phyloP scores from a whole-genome alignment of 148 eudicot genomes.

The Nyssa sinensis region DNA sequence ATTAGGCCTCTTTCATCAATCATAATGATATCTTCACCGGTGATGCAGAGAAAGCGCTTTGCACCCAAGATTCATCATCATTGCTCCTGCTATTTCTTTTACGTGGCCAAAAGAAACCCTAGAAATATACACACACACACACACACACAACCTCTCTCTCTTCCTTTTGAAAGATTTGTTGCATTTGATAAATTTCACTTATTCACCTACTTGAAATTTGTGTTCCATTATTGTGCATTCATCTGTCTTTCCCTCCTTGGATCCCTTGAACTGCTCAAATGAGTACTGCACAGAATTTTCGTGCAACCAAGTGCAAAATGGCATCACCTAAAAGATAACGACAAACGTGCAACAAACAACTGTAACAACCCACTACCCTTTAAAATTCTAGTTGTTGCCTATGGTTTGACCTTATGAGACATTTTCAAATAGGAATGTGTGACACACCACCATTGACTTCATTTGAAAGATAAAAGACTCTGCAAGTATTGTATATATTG shows the following conservation, averaged over 20 bases:
- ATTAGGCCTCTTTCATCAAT: constrained; percentile 40
- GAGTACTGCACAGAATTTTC: too few relatives aligned
- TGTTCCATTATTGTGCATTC: constrained; percentile 8
- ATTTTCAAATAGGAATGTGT: neutral
- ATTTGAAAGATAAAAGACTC: neutral
- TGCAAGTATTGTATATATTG: neutral
- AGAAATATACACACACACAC: too few relatives aligned
- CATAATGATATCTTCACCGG: constrained; percentile 44
- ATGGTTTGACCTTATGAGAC: constrained; percentile 2
- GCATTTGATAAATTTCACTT: too few relatives aligned
- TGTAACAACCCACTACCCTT: neutral
- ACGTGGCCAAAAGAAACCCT: constrained; percentile 21
- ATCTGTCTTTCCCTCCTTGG: neutral
- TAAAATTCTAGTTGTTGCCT: neutral
- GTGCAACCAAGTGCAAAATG: too few relatives aligned
- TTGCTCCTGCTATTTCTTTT: constrained; percentile 31
- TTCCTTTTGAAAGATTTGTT: neutral
- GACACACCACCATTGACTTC: constrained; percentile 11
- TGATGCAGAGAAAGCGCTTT: constrained; percentile 46
- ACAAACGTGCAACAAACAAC: neutral
- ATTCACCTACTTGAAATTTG: neutral
- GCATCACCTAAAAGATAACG: too few relatives aligned
- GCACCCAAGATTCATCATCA: constrained; percentile 62
- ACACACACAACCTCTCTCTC: too few relatives aligned
- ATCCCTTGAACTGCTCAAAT: neutral